phyloP scores from a whole-genome alignment of 2,329 filamentous ascomycete genomes.

The Ascochyta pisi region DNA sequence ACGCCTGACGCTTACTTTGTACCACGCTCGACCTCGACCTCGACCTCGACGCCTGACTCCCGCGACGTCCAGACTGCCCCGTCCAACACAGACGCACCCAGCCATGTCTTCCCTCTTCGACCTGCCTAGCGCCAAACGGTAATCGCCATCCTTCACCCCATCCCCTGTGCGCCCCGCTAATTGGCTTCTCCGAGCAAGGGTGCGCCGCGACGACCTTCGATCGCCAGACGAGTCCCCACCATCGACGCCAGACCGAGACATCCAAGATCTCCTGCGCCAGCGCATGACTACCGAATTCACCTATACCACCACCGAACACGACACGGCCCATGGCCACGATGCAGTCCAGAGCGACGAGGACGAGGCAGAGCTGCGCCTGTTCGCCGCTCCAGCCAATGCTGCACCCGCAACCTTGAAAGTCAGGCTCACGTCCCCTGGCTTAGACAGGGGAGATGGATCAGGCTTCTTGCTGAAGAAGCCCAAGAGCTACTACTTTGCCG shows the following conservation, averaged over 20 bases:
- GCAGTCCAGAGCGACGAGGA: slow-evolving; percentile 31
- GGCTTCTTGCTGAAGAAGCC: slow-evolving; percentile 41
- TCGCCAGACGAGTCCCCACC: slow-evolving; percentile 43
- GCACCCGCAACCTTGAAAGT: slow-evolving; percentile 38
- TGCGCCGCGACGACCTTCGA: slow-evolving; percentile 45
- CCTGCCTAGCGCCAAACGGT: slow-evolving; percentile 36
- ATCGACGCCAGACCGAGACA: slow-evolving; percentile 44
- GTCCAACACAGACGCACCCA: slow-evolving; percentile 12
- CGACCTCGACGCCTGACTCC: neutral
- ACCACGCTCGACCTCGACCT: neutral
- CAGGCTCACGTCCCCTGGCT: slow-evolving; percentile 40
- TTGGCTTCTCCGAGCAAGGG: slow-evolving; percentile 21
- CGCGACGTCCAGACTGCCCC: neutral
- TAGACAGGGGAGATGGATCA: slow-evolving; percentile 29
- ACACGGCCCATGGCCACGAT: slow-evolving; percentile 3
- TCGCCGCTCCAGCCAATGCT: slow-evolving; percentile 35
- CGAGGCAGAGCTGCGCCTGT: slow-evolving; percentile 45
- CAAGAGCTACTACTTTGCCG: slow-evolving; percentile 45
- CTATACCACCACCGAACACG: slow-evolving; percentile 26
- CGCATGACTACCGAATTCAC: slow-evolving; percentile 33
- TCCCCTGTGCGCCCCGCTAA: neutral
- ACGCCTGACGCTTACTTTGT: no score
- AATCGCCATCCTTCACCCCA: neutral
- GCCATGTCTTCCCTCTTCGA: slow-evolving; percentile 34
- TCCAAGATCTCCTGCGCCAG: slow-evolving; percentile 40